phyloP scores from a whole-genome alignment of 1,284 basidiomycete species.

The Trichosporon sp. region DNA sequence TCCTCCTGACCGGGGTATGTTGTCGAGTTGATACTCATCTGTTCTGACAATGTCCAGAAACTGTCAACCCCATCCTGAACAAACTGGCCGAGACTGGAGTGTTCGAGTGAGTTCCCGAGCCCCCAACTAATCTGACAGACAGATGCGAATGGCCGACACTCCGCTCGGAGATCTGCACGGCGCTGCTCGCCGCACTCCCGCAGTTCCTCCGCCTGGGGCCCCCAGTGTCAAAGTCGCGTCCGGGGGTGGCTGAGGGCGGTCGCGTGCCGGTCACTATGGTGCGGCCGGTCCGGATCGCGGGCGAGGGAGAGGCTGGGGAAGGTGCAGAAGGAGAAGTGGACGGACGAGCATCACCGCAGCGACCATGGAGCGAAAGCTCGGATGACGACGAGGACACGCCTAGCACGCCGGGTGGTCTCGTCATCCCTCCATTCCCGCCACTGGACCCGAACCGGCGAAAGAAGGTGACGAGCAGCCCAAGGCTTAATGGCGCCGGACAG shows the following conservation, averaged over 20 bases:
- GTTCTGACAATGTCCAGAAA: constrained; percentile 4
- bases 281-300: not conserved
- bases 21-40: not conserved
- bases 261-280: not conserved
- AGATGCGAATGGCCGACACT: constrained; percentile 71
- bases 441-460: constrained; percentile 51
- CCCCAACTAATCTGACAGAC: constrained; percentile 1
- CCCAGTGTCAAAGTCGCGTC: not conserved
- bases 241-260: not conserved
- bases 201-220: constrained; percentile 20
- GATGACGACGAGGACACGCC: constrained; percentile 26
- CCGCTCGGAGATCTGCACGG: constrained; percentile 49
- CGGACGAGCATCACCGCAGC: not conserved
- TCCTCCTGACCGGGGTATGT: constrained; percentile 8
- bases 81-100: constrained; percentile 64
- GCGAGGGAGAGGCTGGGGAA: not conserved
- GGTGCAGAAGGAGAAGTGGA: not conserved
- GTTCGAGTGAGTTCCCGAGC: constrained; percentile 55
- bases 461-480: constrained; percentile 15
- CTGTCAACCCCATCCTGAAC: constrained; percentile 58
- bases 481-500: constrained; percentile 11
- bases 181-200: constrained; percentile 21
- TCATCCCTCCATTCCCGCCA: constrained; percentile 71
- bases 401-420: constrained; percentile 58
- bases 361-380: constrained; percentile 6